A percentile compares a stretch with the other conserved stretches of the same genome.
Conservation (phyloP, 2,329 filamentous ascomycete species). For the Pseudovirgaria hyperparasitica region DNA sequence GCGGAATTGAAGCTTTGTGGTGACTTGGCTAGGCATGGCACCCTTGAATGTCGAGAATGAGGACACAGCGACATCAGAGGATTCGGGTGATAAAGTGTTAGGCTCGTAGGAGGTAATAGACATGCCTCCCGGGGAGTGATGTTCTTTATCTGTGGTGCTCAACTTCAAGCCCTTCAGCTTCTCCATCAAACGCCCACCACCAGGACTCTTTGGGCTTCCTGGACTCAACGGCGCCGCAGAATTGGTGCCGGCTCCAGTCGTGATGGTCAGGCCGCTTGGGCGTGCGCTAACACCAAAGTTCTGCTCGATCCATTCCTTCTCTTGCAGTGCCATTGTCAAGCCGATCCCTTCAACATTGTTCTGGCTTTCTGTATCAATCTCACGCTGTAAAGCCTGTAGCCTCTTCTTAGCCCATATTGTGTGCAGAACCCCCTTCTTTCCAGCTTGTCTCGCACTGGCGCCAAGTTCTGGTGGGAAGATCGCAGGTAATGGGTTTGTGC, state of each 20-base stretch:
- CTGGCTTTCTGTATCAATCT: constrained; percentile 62
- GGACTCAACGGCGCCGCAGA: constrained; percentile 38
- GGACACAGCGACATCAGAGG: constrained; percentile 50
- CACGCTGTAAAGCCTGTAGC: constrained; percentile 58
- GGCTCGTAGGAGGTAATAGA: constrained; percentile 18
- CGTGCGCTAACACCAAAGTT: constrained; percentile 55
- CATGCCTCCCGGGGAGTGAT: constrained; percentile 7
- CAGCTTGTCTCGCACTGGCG: constrained; percentile 49
- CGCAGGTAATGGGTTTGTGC: constrained; percentile 70
- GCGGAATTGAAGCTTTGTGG: no score
- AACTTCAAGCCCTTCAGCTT: constrained; percentile 70
- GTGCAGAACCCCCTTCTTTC: constrained; percentile 71
- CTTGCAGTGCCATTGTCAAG: constrained; percentile 69
- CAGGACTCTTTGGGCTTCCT: constrained; percentile 46
- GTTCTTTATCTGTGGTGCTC: constrained; percentile 56
- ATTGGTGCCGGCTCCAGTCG: constrained; percentile 19
- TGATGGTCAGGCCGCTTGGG: constrained; percentile 26
- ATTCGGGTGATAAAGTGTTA: constrained; percentile 49
- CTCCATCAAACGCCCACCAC: constrained; percentile 59
- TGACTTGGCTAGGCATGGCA: constrained; percentile 16
- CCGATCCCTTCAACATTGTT: constrained; percentile 71
- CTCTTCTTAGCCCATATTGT: constrained; percentile 84
- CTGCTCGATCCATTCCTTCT: constrained; percentile 73
- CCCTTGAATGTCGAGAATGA: constrained; percentile 47
- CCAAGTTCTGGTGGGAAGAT: constrained; percentile 72